Conservation (phyloP, 2,329 filamentous ascomycete genomes). For the Cladorrhinum sp. region DNA sequence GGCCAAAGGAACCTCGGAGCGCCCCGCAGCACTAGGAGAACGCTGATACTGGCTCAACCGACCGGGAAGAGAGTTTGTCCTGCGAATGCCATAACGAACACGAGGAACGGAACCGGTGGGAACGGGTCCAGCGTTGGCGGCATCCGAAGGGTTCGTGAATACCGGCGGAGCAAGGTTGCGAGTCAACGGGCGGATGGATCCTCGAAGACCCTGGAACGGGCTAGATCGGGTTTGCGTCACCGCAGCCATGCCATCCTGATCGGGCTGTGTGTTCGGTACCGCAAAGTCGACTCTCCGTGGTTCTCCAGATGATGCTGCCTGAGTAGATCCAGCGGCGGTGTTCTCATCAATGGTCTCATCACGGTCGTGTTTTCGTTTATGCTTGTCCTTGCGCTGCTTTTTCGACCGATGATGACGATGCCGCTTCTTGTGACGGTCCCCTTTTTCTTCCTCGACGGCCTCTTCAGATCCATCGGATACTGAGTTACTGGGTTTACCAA, state of each 20-base stretch:
- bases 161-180: constrained; percentile 71
- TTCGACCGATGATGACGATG: constrained; percentile 38
- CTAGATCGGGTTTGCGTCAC: constrained; percentile 32
- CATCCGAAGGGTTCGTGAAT: constrained; percentile 51
- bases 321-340: constrained; percentile 21
- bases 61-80: constrained; percentile 72
- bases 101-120: constrained; percentile 50
- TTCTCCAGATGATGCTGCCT: constrained; percentile 36
- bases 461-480: constrained; percentile 43
- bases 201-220: constrained; percentile 55
- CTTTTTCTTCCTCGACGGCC: constrained; percentile 44
- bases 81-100: constrained; percentile 63
- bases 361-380: constrained; percentile 36
- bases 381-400: constrained; percentile 42
- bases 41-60: constrained; percentile 54
- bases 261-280: constrained; percentile 24
- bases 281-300: constrained; percentile 60
- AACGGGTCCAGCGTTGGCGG: constrained; percentile 26
- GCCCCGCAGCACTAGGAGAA: constrained; percentile 49
- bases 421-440: constrained; percentile 32
- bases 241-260: constrained; percentile 30
- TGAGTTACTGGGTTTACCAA: constrained; percentile 32
- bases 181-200: constrained; percentile 59
- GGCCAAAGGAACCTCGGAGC: constrained; percentile 43
- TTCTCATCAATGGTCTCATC: constrained; percentile 35